Percentiles rank a stretch among this genome's conserved stretches.
phyloP scores from a whole-genome alignment of 805 yeast species.

The Saccharomycopsis selenospora region DNA sequence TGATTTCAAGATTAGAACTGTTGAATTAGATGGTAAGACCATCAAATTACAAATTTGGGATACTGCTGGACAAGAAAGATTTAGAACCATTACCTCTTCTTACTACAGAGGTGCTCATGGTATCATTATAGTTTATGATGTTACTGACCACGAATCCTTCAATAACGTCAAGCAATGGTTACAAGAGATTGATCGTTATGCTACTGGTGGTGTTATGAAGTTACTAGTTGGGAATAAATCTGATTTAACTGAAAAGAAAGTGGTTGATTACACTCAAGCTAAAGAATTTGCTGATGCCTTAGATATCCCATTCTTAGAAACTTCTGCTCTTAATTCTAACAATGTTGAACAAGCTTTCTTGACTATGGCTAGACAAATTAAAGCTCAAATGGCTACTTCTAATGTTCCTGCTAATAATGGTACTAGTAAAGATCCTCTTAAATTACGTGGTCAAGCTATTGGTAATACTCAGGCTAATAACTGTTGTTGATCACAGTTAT shows the following conservation, averaged over 20 bases:
- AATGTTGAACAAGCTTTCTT: conserved; percentile 98
- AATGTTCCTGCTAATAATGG: conserved; percentile 37
- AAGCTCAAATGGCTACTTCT: conserved; percentile 79
- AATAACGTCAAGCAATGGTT: conserved; percentile 97
- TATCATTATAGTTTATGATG: conserved; percentile 94
- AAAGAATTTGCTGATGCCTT: conserved; percentile 96
- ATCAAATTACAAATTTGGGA: conserved; percentile 96
- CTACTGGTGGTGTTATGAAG: conserved; percentile 95
- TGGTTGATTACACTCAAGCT: conserved; percentile 92
- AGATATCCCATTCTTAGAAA: conserved; percentile 92
- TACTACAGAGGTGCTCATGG: conserved; percentile 98
- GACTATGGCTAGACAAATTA: conserved; percentile 98
- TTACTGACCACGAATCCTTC: conserved; percentile 94
- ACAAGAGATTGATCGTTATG: conserved; percentile 97
- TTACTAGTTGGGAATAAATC: conserved; percentile 94
- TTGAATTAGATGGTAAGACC: conserved; percentile 86
- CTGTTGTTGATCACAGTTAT: conserved; percentile 43
- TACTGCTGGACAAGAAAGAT: conserved; percentile 96
- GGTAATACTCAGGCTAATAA: conserved; percentile 35
- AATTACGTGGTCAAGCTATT: conserved; percentile 63
- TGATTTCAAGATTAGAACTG: conserved; percentile 94
- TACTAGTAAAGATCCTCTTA: conserved; percentile 39
- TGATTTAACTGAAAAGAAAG: conserved; percentile 87
- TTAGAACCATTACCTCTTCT: conserved; percentile 90
- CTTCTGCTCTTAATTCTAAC: conserved; percentile 89